Evolutionary conservation across 2,329 filamentous ascomycete genomes (phyloP).

Genomic region (Fusarium keratoplasticum): DNA sequence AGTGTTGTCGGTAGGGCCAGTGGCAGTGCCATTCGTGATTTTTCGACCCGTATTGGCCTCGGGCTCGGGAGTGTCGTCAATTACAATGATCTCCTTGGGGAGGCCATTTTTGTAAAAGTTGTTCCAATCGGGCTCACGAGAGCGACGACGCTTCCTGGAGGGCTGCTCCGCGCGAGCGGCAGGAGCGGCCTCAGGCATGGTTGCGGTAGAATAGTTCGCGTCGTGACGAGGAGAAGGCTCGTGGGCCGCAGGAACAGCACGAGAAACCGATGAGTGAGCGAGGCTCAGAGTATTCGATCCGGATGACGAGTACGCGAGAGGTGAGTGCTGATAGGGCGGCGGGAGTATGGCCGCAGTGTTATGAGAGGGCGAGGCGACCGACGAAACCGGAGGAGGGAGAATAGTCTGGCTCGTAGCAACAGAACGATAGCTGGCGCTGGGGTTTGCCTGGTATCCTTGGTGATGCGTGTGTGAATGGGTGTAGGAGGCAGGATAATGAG

Average conservation of each 20-base stretch:
- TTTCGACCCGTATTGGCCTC: slow-evolving; percentile 58
- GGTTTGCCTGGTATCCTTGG: slow-evolving; percentile 45
- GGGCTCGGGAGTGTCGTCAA: slow-evolving; percentile 77
- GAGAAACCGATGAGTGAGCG: slow-evolving; percentile 46
- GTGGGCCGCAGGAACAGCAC: slow-evolving; percentile 47
- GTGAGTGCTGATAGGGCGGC: slow-evolving; percentile 45
- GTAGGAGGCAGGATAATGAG: slow-evolving; percentile 58
- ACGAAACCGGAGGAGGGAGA: slow-evolving; percentile 46
- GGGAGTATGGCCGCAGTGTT: slow-evolving; percentile 37
- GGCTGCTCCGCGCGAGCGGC: slow-evolving; percentile 47
- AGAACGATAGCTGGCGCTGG: slow-evolving; percentile 46
- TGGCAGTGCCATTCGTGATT: slow-evolving; percentile 50
- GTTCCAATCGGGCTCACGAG: slow-evolving; percentile 79
- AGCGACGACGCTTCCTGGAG: slow-evolving; percentile 66
- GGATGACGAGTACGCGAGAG: slow-evolving; percentile 47
- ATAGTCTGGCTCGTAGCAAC: slow-evolving; percentile 42
- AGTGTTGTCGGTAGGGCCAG: slow-evolving; percentile 44
- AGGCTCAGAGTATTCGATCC: slow-evolving; percentile 48
- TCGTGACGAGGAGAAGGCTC: slow-evolving; percentile 43
- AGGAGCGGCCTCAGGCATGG: slow-evolving; percentile 44
- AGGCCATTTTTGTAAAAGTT: slow-evolving; percentile 86
- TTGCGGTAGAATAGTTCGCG: slow-evolving; percentile 39
- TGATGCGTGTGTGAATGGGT: slow-evolving; percentile 55
- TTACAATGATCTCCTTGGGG: slow-evolving; percentile 87
- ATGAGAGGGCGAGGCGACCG: slow-evolving; percentile 42